These are phyloP conservation scores for Xylaria venustula DNA, from an alignment of 495 filamentous ascomycete species.

Conservation along the genomic window DNA sequence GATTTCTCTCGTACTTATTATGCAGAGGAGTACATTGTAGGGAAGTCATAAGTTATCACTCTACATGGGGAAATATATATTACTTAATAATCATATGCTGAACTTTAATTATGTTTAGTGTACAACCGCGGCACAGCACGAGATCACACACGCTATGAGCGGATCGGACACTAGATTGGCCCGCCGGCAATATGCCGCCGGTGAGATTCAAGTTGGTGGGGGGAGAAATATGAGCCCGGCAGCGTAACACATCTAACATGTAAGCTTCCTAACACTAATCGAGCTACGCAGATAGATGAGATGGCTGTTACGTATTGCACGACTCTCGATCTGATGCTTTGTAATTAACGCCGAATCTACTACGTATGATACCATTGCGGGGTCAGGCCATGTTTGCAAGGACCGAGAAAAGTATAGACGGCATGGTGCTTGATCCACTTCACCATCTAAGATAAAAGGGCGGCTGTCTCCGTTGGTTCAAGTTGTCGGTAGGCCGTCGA, in stretches of 20 bases:
- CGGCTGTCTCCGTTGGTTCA: too few relatives aligned
- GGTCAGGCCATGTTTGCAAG: too few relatives aligned
- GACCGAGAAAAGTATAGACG: too few relatives aligned
- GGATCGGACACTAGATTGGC: neutral
- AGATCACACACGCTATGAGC: neutral
- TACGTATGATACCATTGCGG: neutral
- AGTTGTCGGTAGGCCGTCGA: too few relatives aligned
- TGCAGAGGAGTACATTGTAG: too few relatives aligned
- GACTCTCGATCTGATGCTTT: neutral
- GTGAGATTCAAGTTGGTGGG: neutral
- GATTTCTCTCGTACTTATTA: neutral
- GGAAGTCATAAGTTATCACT: too few relatives aligned
- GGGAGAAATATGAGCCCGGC: neutral
- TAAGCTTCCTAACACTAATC: neutral
- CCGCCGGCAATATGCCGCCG: neutral
- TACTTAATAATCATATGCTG: neutral
- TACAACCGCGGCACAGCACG: neutral
- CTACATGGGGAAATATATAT: neutral
- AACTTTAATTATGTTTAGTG: too few relatives aligned
- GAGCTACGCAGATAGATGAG: too few relatives aligned
- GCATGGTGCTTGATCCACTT: too few relatives aligned
- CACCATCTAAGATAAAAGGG: neutral
- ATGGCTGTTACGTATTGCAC: too few relatives aligned
- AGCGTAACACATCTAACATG: too few relatives aligned
- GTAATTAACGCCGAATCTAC: slow-evolving; percentile 6